Evolutionary conservation across 2,329 filamentous ascomycete species (phyloP).

Genomic region (Diplodia intermedia): DNA sequence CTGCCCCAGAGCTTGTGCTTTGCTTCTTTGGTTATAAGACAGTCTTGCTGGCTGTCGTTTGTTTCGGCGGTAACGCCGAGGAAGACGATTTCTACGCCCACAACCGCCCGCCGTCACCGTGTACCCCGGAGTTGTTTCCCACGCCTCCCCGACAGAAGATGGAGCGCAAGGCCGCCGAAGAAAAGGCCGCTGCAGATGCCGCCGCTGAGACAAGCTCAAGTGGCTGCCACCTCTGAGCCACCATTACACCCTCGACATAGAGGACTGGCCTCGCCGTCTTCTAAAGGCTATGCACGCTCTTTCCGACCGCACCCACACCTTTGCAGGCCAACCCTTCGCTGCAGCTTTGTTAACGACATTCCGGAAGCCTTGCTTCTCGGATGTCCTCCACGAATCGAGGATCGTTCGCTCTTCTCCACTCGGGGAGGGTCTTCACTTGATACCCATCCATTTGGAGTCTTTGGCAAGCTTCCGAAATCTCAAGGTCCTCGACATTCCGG

Average conservation of each 20-base stretch:
- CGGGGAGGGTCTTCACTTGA: too few species aligned
- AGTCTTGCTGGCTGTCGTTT: too few species aligned
- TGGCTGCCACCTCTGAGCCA: not conserved
- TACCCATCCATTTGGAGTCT: too few species aligned
- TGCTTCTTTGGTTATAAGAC: too few species aligned
- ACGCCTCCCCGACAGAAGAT: not conserved
- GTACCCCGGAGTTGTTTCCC: not conserved
- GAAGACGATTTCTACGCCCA: not conserved
- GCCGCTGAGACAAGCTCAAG: not conserved
- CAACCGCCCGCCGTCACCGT: not conserved
- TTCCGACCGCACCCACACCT: not conserved
- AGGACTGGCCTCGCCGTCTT: not conserved
- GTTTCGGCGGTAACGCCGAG: not conserved
- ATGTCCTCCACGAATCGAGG: too few species aligned
- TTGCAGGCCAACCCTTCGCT: not conserved
- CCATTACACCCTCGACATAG: not conserved
- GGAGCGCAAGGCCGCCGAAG: not conserved
- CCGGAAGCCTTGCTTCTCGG: too few species aligned
- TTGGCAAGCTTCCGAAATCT: too few species aligned
- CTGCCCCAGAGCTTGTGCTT: too few species aligned
- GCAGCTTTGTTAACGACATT: too few species aligned
- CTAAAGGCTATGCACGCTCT: not conserved
- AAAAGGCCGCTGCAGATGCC: not conserved
- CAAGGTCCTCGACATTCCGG: too few species aligned
- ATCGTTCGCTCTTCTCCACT: too few species aligned